These are phyloP conservation scores for Coniochaeta sp. DNA, from an alignment of 2,329 filamentous ascomycete genomes.

Conservation along the genomic window DNA sequence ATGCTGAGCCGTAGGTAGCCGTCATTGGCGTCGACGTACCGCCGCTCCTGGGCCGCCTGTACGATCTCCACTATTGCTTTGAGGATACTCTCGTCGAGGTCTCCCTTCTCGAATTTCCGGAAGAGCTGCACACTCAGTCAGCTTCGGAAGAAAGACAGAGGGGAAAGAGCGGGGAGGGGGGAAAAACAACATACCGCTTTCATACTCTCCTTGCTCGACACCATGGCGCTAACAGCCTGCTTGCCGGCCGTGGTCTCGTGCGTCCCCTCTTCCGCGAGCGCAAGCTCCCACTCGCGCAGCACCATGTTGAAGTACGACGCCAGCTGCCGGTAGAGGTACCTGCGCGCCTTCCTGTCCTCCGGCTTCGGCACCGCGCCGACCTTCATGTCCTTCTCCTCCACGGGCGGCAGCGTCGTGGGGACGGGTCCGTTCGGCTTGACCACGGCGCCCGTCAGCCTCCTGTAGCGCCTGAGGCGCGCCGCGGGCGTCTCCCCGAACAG, in stretches of 20 bases:
- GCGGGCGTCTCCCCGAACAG: slow-evolving; percentile 79
- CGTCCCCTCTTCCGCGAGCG: slow-evolving; percentile 60
- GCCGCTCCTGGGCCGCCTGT: slow-evolving; percentile 76
- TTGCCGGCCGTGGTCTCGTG: slow-evolving; percentile 68
- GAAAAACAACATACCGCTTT: slow-evolving; percentile 48
- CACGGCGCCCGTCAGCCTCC: slow-evolving; percentile 34
- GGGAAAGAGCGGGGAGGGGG: neutral
- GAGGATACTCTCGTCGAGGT: slow-evolving; percentile 72
- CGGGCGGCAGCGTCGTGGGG: slow-evolving; percentile 71
- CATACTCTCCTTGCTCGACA: slow-evolving; percentile 82
- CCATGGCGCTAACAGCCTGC: slow-evolving; percentile 76
- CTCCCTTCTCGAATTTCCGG: slow-evolving; percentile 75
- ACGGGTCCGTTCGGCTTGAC: slow-evolving; percentile 67
- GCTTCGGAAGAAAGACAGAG: neutral
- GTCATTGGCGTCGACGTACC: slow-evolving; percentile 95
- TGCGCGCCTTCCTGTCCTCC: slow-evolving; percentile 56
- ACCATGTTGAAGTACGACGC: slow-evolving; percentile 96
- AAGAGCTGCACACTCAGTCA: slow-evolving; percentile 52
- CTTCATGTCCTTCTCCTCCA: slow-evolving; percentile 86
- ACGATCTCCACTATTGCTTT: slow-evolving; percentile 88
- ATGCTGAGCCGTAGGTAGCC: slow-evolving; percentile 90
- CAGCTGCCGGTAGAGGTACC: slow-evolving; percentile 77
- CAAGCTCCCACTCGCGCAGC: slow-evolving; percentile 77
- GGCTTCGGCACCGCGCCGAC: slow-evolving; percentile 54
- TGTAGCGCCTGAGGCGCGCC: slow-evolving; percentile 63